A percentile compares a stretch with the other conserved stretches of the same genome.
Conservation (phyloP, 1,139 yeast species). For the Candida neerlandica region DNA sequence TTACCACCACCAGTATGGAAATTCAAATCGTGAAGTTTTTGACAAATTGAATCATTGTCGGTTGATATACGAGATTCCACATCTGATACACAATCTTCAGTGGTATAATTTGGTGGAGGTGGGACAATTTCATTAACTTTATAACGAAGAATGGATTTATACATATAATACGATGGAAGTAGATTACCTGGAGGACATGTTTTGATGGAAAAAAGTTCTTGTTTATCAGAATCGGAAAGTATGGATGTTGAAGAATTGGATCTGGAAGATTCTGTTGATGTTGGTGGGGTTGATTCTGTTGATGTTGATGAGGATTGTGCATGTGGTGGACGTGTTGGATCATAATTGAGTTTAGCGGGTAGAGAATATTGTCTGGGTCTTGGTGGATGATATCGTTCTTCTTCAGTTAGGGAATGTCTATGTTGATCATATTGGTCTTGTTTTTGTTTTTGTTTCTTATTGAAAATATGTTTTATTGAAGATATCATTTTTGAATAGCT, state of each 20-base stretch:
- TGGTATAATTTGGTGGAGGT: conserved; percentile 11
- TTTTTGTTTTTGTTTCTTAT: background rate
- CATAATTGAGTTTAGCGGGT: background rate
- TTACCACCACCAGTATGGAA: conserved; percentile 2
- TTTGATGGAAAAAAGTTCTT: background rate
- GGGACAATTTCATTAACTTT: conserved; percentile 6
- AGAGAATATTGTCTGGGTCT: background rate
- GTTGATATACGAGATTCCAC: background rate
- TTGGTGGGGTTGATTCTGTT: background rate
- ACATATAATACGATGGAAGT: conserved; percentile 17
- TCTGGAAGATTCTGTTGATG: too few relatives aligned
- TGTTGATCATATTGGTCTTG: background rate
- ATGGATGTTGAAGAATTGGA: background rate
- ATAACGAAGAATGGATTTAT: conserved; percentile 8
- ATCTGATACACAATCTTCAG: background rate
- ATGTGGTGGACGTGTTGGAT: background rate
- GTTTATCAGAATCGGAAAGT: background rate
- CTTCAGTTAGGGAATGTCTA: background rate
- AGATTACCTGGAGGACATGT: background rate
- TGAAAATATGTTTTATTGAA: background rate
- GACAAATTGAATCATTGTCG: conserved; percentile 5
- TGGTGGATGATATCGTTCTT: background rate
- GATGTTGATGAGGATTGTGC: background rate
- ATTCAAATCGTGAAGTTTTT: conserved; percentile 4
- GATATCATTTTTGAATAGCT: background rate